Evolutionary conservation across 257 asterid genomes (phyloP).

Genomic region (Oldenlandia corymbosa): DNA sequence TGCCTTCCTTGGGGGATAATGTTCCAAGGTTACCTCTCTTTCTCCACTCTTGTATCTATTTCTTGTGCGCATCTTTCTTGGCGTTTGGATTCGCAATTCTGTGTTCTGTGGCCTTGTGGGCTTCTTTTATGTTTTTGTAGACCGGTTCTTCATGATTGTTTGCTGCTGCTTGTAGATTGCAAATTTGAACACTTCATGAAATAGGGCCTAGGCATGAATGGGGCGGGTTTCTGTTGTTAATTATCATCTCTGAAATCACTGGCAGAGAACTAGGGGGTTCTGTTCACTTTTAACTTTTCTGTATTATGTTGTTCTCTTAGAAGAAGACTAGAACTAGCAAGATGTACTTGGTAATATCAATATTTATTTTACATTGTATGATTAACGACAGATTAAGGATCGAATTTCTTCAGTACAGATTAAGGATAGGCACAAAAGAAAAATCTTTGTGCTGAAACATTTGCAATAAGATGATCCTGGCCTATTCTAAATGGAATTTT

Average conservation of each 20-base stretch:
- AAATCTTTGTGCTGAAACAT: background rate
- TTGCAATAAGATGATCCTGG: background rate
- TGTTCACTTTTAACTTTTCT: background rate
- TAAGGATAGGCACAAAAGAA: too few relatives aligned
- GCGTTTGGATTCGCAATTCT: background rate
- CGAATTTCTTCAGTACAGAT: too few relatives aligned
- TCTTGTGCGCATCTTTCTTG: background rate
- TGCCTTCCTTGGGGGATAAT: constrained; percentile 30
- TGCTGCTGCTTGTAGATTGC: background rate
- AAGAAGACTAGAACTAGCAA: too few relatives aligned
- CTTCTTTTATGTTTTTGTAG: too few relatives aligned
- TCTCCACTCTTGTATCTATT: background rate
- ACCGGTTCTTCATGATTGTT: background rate
- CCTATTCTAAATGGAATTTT: background rate
- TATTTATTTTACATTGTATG: background rate
- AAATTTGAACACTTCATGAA: background rate
- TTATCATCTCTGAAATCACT: background rate
- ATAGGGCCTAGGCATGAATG: background rate
- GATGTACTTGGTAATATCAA: background rate
- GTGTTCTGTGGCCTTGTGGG: background rate
- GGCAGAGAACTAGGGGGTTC: background rate
- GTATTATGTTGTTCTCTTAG: too few relatives aligned
- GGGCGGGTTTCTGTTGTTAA: background rate
- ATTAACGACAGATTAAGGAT: too few relatives aligned
- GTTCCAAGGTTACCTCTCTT: constrained; percentile 36